Evolutionary conservation across 1,284 basidiomycete genomes (phyloP).

Genomic region (Anthracocystis panici-leucophaei): DNA sequence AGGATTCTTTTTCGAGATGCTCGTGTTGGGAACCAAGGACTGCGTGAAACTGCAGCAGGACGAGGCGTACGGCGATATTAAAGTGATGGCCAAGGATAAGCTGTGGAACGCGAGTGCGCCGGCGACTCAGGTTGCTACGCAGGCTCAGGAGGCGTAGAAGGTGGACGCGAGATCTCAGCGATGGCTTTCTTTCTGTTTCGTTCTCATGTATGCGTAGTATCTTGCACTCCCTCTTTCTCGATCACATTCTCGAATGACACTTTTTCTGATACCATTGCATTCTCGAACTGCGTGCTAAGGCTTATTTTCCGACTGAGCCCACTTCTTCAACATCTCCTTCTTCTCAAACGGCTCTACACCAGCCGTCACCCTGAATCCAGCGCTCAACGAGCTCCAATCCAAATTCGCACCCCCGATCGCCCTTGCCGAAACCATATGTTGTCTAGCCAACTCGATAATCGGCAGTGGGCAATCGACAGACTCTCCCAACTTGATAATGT

Average conservation of each 20-base stretch:
- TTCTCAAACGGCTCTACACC: slow-evolving; percentile 76
- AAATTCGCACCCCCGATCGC: slow-evolving; percentile 76
- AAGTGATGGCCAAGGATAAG: slow-evolving; percentile 82
- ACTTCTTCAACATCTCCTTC: slow-evolving; percentile 52
- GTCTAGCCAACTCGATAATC: slow-evolving; percentile 64
- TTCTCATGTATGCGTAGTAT: slow-evolving; percentile 23
- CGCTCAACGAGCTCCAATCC: slow-evolving; percentile 81
- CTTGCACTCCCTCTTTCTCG: slow-evolving; percentile 1
- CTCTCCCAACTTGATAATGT: slow-evolving; percentile 72
- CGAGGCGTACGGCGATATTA: slow-evolving; percentile 82
- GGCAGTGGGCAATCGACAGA: slow-evolving; percentile 84
- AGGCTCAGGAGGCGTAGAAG: slow-evolving; percentile 4
- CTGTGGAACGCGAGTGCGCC: slow-evolving; percentile 71
- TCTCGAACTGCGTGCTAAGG: not conserved
- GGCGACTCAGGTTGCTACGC: slow-evolving; percentile 16
- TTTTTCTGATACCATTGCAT: not conserved
- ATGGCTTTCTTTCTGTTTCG: not conserved
- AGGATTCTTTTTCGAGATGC: slow-evolving; percentile 96
- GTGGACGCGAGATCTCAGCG: no score
- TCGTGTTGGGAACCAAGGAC: slow-evolving; percentile 92
- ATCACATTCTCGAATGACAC: not conserved
- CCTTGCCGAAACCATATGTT: slow-evolving; percentile 59
- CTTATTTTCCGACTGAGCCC: slow-evolving; percentile 26
- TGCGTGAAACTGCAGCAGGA: slow-evolving; percentile 83
- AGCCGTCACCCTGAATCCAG: slow-evolving; percentile 78